Evolutionary conservation across 129 eudicot genomes (phyloP), one percentile per base, ranked within the genome.

Genomic region (Helianthus tuberosus): DNA sequence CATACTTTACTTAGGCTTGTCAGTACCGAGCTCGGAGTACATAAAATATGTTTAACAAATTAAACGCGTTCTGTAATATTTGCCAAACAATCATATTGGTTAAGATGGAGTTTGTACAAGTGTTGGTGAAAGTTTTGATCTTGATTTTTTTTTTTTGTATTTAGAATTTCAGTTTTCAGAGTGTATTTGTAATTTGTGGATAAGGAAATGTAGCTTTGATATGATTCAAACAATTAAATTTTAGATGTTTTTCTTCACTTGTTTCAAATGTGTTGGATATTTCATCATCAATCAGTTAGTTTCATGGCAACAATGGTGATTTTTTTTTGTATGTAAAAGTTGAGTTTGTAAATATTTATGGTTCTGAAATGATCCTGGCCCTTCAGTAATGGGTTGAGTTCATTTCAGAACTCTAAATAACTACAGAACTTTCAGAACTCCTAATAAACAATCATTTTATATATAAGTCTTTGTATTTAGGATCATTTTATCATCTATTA

Each of bases 1-100:
- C 96, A 87, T 72, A 92, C 84, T 11, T 78, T 85, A 71, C 89
- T 95, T 67, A 86, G 89, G 80, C 93, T 89, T 52, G 83, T 87
- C 59, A 70, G 92, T 29, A 75, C 76, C 6, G 88, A 91, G 46
- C 77, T 95, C 66, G 96, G 91, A 10, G 76, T 95, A 55, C 77
- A 84, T 49, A 87, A 85, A 20, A 74, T 78, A 57, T 35, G 81
- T 20, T 76, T 75, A 54, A 70, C 81, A 58, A 64, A 47, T 10
- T 81, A 29, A 80, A 20, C 9, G 36, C 65, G 48, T 15, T 8
- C 16, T 53, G 35, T 11, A 41, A 5, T 43, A 67, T 29, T n/a
- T 4, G 35, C 44, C 39, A 16, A 71, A 71, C 66, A 13, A 41
- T 57, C 53, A 57, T 66, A 66, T 41, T 66, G 15, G 71, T 38